These are phyloP conservation scores for Irpex sp. DNA, from an alignment of 1,284 basidiomycete species.

Conservation along the genomic window DNA sequence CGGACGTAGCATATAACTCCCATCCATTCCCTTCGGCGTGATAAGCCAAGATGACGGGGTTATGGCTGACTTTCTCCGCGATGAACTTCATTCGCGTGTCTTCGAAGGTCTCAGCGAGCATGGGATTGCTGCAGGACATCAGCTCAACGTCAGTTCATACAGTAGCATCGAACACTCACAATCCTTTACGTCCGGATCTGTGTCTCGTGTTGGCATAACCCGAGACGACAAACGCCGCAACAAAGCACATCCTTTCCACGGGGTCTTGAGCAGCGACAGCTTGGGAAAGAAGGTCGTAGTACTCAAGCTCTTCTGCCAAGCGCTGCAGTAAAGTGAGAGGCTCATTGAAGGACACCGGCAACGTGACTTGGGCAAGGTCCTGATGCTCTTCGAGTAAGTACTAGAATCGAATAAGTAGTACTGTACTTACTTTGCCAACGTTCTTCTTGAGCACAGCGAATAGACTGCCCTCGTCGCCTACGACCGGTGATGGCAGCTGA, in stretches of 20 bases:
- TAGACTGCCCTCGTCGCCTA: conserved; percentile 84
- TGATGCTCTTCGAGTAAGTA: conserved; percentile 24
- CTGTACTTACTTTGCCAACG: conserved; percentile 71
- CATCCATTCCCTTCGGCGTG: conserved; percentile 78
- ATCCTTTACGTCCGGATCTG: conserved; percentile 82
- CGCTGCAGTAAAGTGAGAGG: conserved; percentile 81
- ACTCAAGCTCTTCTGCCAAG: conserved; percentile 82
- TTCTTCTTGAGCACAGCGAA: conserved; percentile 90
- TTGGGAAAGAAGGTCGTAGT: conserved; percentile 64
- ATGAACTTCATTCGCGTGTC: conserved; percentile 77
- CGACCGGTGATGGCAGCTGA: conserved; percentile 59
- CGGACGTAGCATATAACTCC: conserved; percentile 68
- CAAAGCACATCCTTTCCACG: conserved; percentile 68
- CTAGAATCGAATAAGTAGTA: background rate
- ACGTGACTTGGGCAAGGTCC: conserved; percentile 83
- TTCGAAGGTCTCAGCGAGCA: conserved; percentile 89
- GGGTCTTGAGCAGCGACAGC: conserved; percentile 64
- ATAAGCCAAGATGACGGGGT: conserved; percentile 81
- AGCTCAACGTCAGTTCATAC: conserved; percentile 3
- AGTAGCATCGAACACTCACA: conserved; percentile 50
- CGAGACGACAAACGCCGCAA: conserved; percentile 84
- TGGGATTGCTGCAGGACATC: conserved; percentile 63
- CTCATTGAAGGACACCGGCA: conserved; percentile 89
- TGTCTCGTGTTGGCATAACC: conserved; percentile 79
- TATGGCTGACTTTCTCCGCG: conserved; percentile 86